A percentile compares a stretch with the other conserved stretches of the same genome.
Conservation (phyloP, 129 eudicot species). For the Flaveria robusta region DNA sequence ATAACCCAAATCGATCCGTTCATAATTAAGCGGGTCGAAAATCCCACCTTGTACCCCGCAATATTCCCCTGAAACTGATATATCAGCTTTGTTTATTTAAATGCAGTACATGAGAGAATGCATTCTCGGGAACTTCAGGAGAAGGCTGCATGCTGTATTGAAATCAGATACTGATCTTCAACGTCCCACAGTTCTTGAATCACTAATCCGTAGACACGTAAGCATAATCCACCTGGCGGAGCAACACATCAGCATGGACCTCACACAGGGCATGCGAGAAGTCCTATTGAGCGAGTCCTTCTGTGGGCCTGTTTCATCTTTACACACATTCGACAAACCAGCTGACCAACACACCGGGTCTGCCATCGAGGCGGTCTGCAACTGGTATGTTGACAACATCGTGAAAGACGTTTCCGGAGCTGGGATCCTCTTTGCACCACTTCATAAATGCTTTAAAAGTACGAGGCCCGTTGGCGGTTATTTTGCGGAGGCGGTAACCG, state of each 20-base stretch:
- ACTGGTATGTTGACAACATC: constrained; percentile 92
- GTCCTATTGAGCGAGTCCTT: constrained; percentile 75
- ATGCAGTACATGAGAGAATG: constrained; percentile 99
- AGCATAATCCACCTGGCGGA: constrained; percentile 87
- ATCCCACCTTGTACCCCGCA: constrained; percentile 8
- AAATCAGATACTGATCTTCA: constrained; percentile 94
- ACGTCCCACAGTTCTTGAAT: constrained; percentile 89
- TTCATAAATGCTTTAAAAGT: constrained; percentile 80
- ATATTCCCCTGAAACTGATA: constrained; percentile 8
- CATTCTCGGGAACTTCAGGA: constrained; percentile 91
- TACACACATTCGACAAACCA: constrained; percentile 80
- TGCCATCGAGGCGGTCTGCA: constrained; percentile 88
- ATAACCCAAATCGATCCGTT: not conserved
- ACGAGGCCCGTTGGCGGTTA: constrained; percentile 93
- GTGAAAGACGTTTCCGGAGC: constrained; percentile 88
- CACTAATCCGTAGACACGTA: constrained; percentile 79
- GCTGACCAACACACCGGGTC: constrained; percentile 78
- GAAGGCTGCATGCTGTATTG: constrained; percentile 80
- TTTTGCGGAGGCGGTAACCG: constrained; percentile 88
- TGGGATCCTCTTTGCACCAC: constrained; percentile 82
- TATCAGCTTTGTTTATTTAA: constrained; percentile 25
- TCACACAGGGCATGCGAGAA: constrained; percentile 93
- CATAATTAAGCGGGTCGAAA: not conserved
- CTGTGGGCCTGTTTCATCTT: constrained; percentile 85
- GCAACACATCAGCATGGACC: constrained; percentile 99